phyloP scores from a whole-genome alignment of 1,284 basidiomycete species.

The Microstroma glucosiphilum region DNA sequence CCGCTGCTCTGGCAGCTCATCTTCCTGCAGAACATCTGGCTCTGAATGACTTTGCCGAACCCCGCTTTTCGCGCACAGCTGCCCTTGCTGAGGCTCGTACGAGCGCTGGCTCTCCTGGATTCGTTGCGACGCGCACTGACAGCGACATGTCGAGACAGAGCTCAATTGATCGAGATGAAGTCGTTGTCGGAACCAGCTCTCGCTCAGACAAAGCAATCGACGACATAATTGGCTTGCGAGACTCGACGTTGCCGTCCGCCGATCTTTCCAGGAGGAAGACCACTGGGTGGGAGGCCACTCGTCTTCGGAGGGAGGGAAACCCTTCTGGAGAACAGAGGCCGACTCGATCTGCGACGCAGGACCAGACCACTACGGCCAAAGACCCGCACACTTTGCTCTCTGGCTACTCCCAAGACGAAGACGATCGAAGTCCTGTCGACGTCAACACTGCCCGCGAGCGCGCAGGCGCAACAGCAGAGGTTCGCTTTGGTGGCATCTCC shows the following conservation, averaged over 20 bases:
- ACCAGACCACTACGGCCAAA: conserved; percentile 13
- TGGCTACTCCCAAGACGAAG: not conserved
- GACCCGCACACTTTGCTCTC: not conserved
- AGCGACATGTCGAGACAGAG: too few species aligned
- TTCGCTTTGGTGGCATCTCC: conserved; percentile 24
- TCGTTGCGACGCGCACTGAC: too few species aligned
- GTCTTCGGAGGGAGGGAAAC: too few species aligned
- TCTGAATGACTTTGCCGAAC: conserved; percentile 22
- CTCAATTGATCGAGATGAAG: too few species aligned
- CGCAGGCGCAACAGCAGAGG: conserved; percentile 28
- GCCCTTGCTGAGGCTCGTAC: conserved; percentile 8
- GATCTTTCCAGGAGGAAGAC: conserved; percentile 17
- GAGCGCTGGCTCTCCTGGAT: conserved; percentile 5
- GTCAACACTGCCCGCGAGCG: conserved; percentile 16
- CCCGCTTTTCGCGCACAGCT: conserved; percentile 11
- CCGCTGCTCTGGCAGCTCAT: conserved; percentile 26
- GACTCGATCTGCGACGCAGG: conserved; percentile 10
- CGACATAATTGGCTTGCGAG: conserved; percentile 13
- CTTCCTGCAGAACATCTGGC: conserved; percentile 17
- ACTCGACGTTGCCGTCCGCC: conserved; percentile 16
- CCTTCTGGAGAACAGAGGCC: not conserved
- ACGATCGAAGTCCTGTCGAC: not conserved
- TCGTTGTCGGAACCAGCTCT: not conserved
- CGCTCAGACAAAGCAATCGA: not conserved
- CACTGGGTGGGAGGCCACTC: not conserved